Base-by-base conservation (phyloP, 257 asterid genomes). In the Solanum sparsipilum region DNA sequence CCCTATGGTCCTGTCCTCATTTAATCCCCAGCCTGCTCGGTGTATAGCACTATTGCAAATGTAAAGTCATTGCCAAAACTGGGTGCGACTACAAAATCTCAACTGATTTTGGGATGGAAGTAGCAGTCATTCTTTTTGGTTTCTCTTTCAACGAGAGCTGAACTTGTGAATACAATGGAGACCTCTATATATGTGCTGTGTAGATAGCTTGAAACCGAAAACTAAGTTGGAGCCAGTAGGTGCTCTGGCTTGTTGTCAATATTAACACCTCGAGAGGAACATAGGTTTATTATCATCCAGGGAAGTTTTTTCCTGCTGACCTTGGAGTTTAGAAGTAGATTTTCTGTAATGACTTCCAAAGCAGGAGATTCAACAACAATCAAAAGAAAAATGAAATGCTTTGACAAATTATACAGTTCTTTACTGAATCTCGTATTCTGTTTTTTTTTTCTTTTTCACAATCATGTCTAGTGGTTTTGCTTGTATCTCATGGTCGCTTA, bases 311-410 rank as follows among this genome's bases (percentile, higher is more conserved):
- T 29, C 85, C 41, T 46, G 85, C 85, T 79, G 89, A 48, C 74
- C 34, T 15, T 75, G 86, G 89, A 84, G 87, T 84, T 72, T 89
- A 89, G 94, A 60, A 63, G 89, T 89, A 91, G 94, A 58, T 36
- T 60, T 86, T 87, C 88, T 86, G 84, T 75, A 39, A 58, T 71
- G 27, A 72, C 63, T 72, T 86, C 65, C 27, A 46, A 29, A 44
- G 85, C 27, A 81, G 85, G 85, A 46, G 85, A 34, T 46, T 27
- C 82, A 83, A 84, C 88, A 83, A 82, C 60, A 67, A 46, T 41
- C 41, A 85, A 76, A 83, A 21, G 84, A 60, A 15, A 15, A 86
- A 60, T 21, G 44, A 73, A 31, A 60, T 87, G 79, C 88, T 58
- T 83, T 74, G 83, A 46, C 39, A 58, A 86, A 86, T 44, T 76